Evolutionary conservation across 345 rosid genomes (phyloP).

Genomic region (Firmiana major): DNA sequence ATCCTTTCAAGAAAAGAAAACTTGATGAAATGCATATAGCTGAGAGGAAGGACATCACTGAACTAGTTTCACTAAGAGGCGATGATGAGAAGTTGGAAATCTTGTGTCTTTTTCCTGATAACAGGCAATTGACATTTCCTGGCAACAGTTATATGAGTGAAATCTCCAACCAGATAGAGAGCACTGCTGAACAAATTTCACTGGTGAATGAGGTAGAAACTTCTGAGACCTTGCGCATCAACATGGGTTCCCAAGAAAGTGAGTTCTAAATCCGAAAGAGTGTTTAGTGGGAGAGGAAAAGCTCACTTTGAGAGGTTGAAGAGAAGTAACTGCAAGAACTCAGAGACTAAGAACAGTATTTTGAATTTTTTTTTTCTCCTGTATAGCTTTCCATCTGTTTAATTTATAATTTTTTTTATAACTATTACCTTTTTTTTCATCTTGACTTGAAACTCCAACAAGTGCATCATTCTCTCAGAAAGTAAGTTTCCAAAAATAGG

Average conservation of each 20-base stretch:
- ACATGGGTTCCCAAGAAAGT: slow-evolving; percentile 47
- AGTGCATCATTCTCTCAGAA: neutral
- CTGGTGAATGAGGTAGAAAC: slow-evolving; percentile 32
- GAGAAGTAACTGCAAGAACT: slow-evolving; percentile 26
- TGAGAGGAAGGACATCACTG: neutral
- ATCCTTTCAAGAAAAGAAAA: slow-evolving; percentile 59
- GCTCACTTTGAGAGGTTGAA: slow-evolving; percentile 27
- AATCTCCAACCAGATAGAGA: slow-evolving; percentile 17
- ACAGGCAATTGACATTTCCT: slow-evolving; percentile 10
- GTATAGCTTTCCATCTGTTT: slow-evolving; percentile 27
- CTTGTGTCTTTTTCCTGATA: slow-evolving; percentile 16
- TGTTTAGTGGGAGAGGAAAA: slow-evolving; percentile 27
- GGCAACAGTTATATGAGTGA: slow-evolving; percentile 15
- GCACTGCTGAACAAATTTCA: slow-evolving; percentile 27
- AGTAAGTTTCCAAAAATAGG: neutral
- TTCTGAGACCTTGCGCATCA: slow-evolving; percentile 7
- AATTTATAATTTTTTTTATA: neutral
- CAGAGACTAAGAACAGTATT: slow-evolving; percentile 41
- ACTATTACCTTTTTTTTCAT: neutral
- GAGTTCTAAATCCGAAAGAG: slow-evolving; percentile 42
- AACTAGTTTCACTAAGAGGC: slow-evolving; percentile 26
- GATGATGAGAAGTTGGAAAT: slow-evolving; percentile 24
- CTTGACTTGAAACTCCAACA: neutral
- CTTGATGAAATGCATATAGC: slow-evolving; percentile 23
- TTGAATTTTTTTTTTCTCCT: slow-evolving; percentile 65